Conservation (phyloP, 2,329 filamentous ascomycete species). For the Thelonectria rubi region DNA sequence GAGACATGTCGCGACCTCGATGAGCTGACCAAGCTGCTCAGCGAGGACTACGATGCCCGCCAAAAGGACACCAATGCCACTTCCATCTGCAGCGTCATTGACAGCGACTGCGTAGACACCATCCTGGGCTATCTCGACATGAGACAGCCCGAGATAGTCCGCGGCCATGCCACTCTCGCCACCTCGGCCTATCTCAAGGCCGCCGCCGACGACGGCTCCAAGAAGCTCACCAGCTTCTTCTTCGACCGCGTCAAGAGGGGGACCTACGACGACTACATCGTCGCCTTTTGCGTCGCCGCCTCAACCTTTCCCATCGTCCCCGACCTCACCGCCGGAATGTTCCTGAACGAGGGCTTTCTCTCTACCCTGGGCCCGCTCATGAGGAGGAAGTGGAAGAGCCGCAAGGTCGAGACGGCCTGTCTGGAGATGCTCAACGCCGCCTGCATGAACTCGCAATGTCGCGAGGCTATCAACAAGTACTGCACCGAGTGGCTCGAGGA, state of each 20-base stretch:
- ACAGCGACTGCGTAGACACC: conserved; percentile 81
- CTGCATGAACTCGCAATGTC: conserved; percentile 83
- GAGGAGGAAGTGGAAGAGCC: conserved; percentile 82
- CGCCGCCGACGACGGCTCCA: conserved; percentile 74
- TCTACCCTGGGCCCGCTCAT: conserved; percentile 79
- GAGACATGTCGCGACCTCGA: conserved; percentile 70
- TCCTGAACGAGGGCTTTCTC: conserved; percentile 89
- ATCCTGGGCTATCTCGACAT: conserved; percentile 88
- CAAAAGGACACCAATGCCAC: conserved; percentile 55
- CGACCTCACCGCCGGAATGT: conserved; percentile 77
- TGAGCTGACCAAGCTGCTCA: conserved; percentile 67
- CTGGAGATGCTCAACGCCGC: conserved; percentile 91
- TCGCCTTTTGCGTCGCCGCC: conserved; percentile 92
- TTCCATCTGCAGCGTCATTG: conserved; percentile 68
- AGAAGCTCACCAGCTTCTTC: conserved; percentile 78
- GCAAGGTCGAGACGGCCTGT: conserved; percentile 85
- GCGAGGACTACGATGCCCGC: conserved; percentile 60
- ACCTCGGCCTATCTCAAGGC: conserved; percentile 85
- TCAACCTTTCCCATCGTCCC: conserved; percentile 88
- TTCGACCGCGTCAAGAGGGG: conserved; percentile 74
- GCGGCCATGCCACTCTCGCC: conserved; percentile 83
- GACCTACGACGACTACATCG: conserved; percentile 87
- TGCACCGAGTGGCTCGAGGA: conserved; percentile 89
- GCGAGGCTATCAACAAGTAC: conserved; percentile 84
- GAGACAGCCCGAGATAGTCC: conserved; percentile 75